Evolutionary conservation across 768 basidiomycete species (phyloP).

Genomic region (Cantharellus anzutake): DNA sequence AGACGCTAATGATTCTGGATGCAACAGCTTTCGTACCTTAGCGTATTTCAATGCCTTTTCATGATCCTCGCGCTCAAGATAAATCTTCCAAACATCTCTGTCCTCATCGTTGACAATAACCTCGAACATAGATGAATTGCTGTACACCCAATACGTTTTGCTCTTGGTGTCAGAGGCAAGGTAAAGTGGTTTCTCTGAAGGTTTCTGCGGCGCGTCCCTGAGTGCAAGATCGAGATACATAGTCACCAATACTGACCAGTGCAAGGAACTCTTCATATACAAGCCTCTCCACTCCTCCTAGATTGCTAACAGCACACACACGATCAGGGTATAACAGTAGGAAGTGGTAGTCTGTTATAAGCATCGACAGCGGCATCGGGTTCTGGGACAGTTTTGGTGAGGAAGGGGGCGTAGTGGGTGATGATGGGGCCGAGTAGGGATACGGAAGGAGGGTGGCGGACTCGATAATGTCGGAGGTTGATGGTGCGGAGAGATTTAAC

Average conservation of each 20-base stretch:
- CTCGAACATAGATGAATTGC: conserved; percentile 77
- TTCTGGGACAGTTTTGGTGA: conserved; percentile 2
- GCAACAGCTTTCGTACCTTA: conserved; percentile 32
- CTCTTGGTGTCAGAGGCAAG: conserved; percentile 70
- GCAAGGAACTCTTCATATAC: conserved; percentile 73
- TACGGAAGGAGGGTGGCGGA: conserved; percentile 65
- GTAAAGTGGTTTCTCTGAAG: conserved; percentile 50
- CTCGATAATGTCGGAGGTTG: conserved; percentile 51
- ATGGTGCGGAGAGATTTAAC: conserved; percentile 37
- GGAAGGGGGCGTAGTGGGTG: conserved; percentile 11
- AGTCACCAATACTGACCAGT: conserved; percentile 27
- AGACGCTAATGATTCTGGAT: not conserved
- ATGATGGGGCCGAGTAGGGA: conserved; percentile 24
- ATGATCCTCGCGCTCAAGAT: conserved; percentile 57
- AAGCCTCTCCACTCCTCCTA: conserved; percentile 44
- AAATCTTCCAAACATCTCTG: conserved; percentile 87
- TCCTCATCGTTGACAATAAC: conserved; percentile 73
- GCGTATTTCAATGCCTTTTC: conserved; percentile 66
- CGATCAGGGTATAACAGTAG: conserved; percentile 66
- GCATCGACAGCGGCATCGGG: conserved; percentile 47
- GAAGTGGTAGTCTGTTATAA: conserved; percentile 85
- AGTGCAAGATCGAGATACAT: not conserved
- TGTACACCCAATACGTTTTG: conserved; percentile 88
- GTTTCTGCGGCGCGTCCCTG: conserved; percentile 32
- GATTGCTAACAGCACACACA: conserved; percentile 53